These are phyloP conservation scores for Fusarium sp. DNA, from an alignment of 2,329 filamentous ascomycete genomes.

Conservation along the genomic window DNA sequence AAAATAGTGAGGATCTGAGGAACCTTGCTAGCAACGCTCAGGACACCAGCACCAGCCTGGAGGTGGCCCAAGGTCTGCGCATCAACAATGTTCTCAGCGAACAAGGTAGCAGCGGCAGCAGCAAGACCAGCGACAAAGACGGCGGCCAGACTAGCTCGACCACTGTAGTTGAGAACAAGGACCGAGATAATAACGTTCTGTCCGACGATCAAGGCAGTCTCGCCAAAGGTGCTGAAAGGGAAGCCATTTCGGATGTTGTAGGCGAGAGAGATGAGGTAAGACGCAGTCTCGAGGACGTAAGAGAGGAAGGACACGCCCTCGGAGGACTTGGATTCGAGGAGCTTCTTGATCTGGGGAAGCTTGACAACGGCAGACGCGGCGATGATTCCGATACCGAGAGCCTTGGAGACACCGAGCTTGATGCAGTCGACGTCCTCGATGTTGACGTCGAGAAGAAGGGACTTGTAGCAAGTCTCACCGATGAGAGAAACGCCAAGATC, in stretches of 20 bases:
- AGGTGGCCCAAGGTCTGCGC: constrained; percentile 77
- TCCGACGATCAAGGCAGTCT: constrained; percentile 89
- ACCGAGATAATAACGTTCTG: constrained; percentile 93
- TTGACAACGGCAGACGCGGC: constrained; percentile 92
- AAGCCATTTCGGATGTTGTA: constrained; percentile 94
- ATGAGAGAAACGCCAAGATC: constrained; percentile 83
- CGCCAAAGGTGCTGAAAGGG: constrained; percentile 96
- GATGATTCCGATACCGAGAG: constrained; percentile 92
- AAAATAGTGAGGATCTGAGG: constrained; percentile 93
- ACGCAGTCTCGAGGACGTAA: constrained; percentile 90
- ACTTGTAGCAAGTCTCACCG: constrained; percentile 85
- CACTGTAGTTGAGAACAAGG: constrained; percentile 86
- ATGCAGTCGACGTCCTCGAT: constrained; percentile 81
- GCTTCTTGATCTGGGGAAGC: constrained; percentile 95
- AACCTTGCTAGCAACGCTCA: constrained; percentile 90
- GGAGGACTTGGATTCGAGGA: constrained; percentile 82
- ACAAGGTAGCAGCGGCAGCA: constrained; percentile 75
- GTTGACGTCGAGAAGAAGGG: constrained; percentile 87
- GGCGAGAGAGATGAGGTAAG: constrained; percentile 88
- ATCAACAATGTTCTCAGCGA: constrained; percentile 73
- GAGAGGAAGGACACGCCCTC: constrained; percentile 88
- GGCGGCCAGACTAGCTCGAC: constrained; percentile 74
- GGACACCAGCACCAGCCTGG: constrained; percentile 84
- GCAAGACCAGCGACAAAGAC: constrained; percentile 83
- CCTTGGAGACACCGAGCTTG: constrained; percentile 92